A percentile compares a stretch with the other conserved stretches of the same genome.
Evolutionary conservation across 2,329 filamentous ascomycete genomes (phyloP).

Genomic region (Fusarium sp.): DNA sequence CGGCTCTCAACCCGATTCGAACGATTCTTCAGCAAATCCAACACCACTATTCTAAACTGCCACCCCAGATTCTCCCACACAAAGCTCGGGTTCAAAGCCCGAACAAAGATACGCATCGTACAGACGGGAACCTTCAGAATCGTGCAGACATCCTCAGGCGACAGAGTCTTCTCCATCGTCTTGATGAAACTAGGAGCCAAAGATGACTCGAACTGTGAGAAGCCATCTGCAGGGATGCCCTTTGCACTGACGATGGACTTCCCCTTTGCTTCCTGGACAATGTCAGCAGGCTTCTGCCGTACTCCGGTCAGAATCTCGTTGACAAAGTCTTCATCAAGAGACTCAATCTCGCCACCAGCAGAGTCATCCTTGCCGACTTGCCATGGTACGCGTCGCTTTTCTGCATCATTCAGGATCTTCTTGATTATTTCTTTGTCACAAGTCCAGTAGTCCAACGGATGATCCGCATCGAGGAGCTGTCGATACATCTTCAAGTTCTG

Average conservation of each 20-base stretch:
- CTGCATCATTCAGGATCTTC: constrained; percentile 9
- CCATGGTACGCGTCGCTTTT: constrained; percentile 13
- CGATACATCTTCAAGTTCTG: constrained; percentile 15
- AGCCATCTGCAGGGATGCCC: rapidly evolving
- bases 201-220: constrained; percentile 5
- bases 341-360: constrained; percentile 1
- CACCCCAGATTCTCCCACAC: constrained; percentile 9
- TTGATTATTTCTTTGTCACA: background rate
- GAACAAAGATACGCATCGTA: constrained; percentile 1
- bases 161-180: constrained; percentile 1
- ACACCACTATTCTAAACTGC: constrained; percentile 13
- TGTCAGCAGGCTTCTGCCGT: rapidly evolving
- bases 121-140: constrained; percentile 4
- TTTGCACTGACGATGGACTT: background rate
- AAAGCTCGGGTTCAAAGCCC: constrained; percentile 14
- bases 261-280: background rate
- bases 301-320: constrained; percentile 2
- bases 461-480: constrained; percentile 1
- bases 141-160: constrained; percentile 11
- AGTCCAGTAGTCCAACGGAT: background rate
- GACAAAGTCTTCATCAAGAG: constrained; percentile 16
- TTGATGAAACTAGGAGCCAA: constrained; percentile 2
- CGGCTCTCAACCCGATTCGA: background rate
- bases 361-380: constrained; percentile 13
- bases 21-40: constrained; percentile 8